These are phyloP conservation scores for Cicer arietinum DNA, from an alignment of 306 rosid genomes.

Conservation along the genomic window DNA sequence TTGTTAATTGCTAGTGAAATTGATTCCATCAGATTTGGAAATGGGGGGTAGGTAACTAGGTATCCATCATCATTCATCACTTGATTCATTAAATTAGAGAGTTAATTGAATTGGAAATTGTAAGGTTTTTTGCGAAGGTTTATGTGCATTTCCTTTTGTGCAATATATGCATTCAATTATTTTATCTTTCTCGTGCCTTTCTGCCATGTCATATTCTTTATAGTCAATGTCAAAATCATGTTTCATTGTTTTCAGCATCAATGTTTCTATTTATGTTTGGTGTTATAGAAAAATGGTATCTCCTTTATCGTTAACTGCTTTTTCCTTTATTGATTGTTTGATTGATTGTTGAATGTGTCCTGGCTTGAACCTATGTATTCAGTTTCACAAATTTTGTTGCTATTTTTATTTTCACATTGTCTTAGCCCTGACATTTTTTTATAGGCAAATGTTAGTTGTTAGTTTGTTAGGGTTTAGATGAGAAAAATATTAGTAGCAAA, in stretches of 20 bases:
- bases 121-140: conserved; percentile 3
- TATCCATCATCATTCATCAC: conserved; percentile 23
- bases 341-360: conserved; percentile 28
- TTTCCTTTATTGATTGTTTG: conserved; percentile 21
- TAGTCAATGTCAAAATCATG: conserved; percentile 42
- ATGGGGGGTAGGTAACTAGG: not conserved
- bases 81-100: conserved; percentile 30
- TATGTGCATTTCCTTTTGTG: conserved; percentile 30
- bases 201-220: conserved; percentile 28
- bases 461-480: no score
- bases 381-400: conserved; percentile 23
- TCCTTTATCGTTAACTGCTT: conserved; percentile 22
- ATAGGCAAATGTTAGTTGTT: no score
- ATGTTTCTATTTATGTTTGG: conserved; percentile 39
- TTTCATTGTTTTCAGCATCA: conserved; percentile 35
- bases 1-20: conserved; percentile 7
- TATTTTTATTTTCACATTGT: not conserved
- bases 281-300: conserved; percentile 2
- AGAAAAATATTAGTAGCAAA: no score
- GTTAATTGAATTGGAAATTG: conserved; percentile 32
- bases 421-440: no score
- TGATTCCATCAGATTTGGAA: conserved; percentile 34
- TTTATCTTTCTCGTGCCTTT: conserved; percentile 43
- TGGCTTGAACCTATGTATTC: conserved; percentile 1
- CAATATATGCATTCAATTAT: conserved; percentile 34